Base-by-base conservation (phyloP, 129 eudicot species). In the Tagetes erecta region DNA sequence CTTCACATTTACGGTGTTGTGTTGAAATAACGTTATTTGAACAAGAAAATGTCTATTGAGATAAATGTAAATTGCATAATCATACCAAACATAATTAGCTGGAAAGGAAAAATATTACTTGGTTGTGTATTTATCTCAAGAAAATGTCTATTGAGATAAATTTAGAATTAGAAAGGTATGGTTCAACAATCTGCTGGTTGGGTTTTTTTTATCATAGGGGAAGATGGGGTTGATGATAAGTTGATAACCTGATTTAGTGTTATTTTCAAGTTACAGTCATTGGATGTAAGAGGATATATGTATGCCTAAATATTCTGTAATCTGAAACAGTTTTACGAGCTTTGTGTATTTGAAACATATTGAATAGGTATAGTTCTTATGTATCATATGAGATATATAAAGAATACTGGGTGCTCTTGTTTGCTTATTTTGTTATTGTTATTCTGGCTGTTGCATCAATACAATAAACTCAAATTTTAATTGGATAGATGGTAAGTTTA, bases 291-390 rank as follows among this genome's bases (percentile, higher is more conserved):
- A 41, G 56, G 59, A 60, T 60, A 35, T 45, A 60, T 45, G 38
- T 1, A n/a, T 30, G 31, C 30, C 52, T 9, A 11, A 27, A 60
- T 34, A 73, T 59, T 44, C n/a, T 71, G 10, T 34, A 73, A 44
- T 44, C n/a, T 71, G 10, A 20, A 44, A 8, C 35, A 8, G 11
- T 5, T 20, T 35, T 62, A 35, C 47, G 47, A 31, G 7, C 45
- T 41, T 56, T 56, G 70, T 10, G 38, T 45, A 20, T 73, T 5
- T 74, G 62, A 74, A 45, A 60, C n/a, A 38, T 35, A 7, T 35
- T 8, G 36, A 51, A 47, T 13, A 7, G 60, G 52, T 45, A 45
- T 45, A 46, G 33, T 59, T 8, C n/a, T 13, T 14, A 36, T 45
- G 68, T 59, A 36, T 3, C 3, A 5, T 35, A 46, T 44, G 41